Evolutionary conservation across 2,329 filamentous ascomycete species (phyloP), one percentile per base, ranked within the genome.

Genomic region (Arthrobotrys musiformis): DNA sequence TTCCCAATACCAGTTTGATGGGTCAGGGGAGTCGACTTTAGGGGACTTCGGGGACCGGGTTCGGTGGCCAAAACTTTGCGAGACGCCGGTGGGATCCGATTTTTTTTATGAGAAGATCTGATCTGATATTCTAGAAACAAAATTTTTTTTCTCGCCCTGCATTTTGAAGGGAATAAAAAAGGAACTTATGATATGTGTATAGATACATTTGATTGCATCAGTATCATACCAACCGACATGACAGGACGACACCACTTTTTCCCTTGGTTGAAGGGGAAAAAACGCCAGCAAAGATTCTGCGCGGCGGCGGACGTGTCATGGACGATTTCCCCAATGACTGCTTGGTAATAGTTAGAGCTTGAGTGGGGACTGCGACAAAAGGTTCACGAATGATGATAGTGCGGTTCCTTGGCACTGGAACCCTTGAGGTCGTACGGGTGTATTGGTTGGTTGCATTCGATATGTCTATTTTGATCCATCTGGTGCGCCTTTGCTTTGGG

Each of bases 21-120:
- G 40, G 30, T 35, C 28, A 33, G 50, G 50, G 33, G 7, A 37
- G 8, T n/a, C n/a, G 33, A 8, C 8, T 33, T 33, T 33, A 5
- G 30, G 40, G 54, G 9, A 15, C 24, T 63, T 74, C 61, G 61
- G 62, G 63, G 56, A 75, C 56, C 63, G 70, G n/a, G 63, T 48
- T 50, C 33, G 46, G 44, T 76, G 63, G 63, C 48, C 56, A 69
- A 64, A 68, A 62, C 30, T 42, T 68, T 56, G 63, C 63, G 63
- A 68, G 44, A 66, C 46, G 24, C 44, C 62, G 62, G 24, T 19
- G 42, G 17, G 37, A 6, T 19, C 58, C 40, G 33, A 6, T 33
- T 54, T 48, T 48, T 48, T 15, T 11, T 35, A 28, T 50, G 22
- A 17, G 28, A 17, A 42, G 2, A 40, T 24, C 54, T n/a, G 33